A percentile compares a stretch with the other conserved stretches of the same genome.
Evolutionary conservation across 2,329 filamentous ascomycete species (phyloP).

Genomic region (Setomelanomma holmii): DNA sequence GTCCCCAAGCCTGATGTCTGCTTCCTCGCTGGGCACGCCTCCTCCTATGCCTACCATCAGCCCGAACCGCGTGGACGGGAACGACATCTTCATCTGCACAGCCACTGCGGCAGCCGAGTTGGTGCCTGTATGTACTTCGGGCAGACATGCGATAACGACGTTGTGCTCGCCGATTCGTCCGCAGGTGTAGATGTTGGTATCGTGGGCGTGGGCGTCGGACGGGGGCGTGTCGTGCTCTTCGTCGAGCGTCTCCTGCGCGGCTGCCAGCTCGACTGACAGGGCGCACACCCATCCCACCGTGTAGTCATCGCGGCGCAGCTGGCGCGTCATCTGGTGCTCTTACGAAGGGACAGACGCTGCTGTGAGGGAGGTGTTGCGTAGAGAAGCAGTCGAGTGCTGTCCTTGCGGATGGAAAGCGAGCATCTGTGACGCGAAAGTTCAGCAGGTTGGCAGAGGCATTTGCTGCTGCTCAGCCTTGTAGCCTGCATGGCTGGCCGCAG

Average conservation of each 20-base stretch:
- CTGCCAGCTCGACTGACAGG: conserved; percentile 39
- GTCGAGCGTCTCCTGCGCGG: conserved; percentile 3
- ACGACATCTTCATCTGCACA: conserved; percentile 34
- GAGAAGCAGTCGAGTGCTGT: neutral
- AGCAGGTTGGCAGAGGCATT: no score
- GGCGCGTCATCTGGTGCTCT: neutral
- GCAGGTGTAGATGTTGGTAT: conserved; percentile 26
- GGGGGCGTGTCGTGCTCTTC: conserved; percentile 26
- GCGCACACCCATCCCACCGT: conserved; percentile 46
- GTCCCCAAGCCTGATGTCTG: conserved; percentile 6
- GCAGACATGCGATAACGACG: conserved; percentile 44
- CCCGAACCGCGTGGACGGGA: conserved; percentile 40
- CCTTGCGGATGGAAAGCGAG: neutral
- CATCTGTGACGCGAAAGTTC: neutral
- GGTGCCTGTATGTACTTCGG: conserved; percentile 39
- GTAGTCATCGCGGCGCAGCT: conserved; percentile 23
- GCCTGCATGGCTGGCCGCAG: no score
- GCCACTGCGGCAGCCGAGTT: conserved; percentile 38
- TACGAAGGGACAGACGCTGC: neutral
- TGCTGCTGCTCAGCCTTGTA: no score
- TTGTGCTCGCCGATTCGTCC: conserved; percentile 38
- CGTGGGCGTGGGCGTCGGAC: conserved; percentile 12
- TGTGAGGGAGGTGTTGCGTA: neutral
- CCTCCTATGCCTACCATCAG: conserved; percentile 54
- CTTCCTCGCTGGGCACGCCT: conserved; percentile 14